Conservation (phyloP, 2,329 filamentous ascomycete genomes). For the Metarhizium sp. region DNA sequence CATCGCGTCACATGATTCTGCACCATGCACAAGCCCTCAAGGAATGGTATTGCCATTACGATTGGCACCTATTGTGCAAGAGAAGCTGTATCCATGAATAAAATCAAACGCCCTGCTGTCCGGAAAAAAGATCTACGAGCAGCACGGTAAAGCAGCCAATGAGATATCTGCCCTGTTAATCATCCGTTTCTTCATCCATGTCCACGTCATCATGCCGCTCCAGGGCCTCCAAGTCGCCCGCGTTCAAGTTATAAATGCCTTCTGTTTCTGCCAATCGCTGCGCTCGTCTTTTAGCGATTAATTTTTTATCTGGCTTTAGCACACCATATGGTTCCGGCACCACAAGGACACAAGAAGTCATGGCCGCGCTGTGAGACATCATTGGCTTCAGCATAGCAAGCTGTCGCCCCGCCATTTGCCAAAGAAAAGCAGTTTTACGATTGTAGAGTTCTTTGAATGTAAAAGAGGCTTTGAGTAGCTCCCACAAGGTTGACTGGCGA, state of each 20-base stretch:
- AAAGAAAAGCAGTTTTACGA: constrained; percentile 24
- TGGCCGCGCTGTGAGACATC: constrained; percentile 1
- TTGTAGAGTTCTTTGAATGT: constrained; percentile 32
- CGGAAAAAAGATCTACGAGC: background rate
- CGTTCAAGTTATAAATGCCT: constrained; percentile 8
- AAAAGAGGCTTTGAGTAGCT: constrained; percentile 40
- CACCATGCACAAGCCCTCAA: background rate
- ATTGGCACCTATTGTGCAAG: background rate
- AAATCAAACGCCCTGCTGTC: background rate
- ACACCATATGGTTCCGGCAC: constrained; percentile 25
- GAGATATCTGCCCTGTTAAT: background rate
- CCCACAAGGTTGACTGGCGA: constrained; percentile 30
- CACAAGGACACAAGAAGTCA: constrained; percentile 20
- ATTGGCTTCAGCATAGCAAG: constrained; percentile 37
- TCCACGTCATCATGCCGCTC: constrained; percentile 10
- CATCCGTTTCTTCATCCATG: background rate
- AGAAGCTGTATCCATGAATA: background rate
- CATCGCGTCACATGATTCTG: too few species aligned
- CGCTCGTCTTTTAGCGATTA: constrained; percentile 13
- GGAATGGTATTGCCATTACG: background rate
- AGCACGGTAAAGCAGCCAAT: background rate
- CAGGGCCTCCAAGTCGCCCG: constrained; percentile 7
- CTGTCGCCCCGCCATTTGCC: constrained; percentile 39
- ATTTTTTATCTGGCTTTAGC: constrained; percentile 25
- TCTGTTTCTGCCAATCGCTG: constrained; percentile 11